Evolutionary conservation across 805 yeast genomes (phyloP), one percentile per base, ranked within the genome.

Genomic region (Saturnispora serradocipensis): DNA sequence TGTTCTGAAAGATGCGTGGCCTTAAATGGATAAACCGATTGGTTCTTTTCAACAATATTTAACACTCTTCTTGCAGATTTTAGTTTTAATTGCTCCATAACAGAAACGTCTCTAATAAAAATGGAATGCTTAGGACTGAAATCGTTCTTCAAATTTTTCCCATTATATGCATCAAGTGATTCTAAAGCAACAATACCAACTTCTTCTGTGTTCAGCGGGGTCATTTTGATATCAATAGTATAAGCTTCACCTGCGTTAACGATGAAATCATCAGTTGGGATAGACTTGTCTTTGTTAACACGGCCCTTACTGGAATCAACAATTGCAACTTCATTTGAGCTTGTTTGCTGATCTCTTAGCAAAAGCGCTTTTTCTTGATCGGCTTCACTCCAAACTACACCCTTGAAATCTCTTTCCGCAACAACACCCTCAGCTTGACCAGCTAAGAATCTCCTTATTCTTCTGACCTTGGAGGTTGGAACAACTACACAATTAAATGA

Each of bases 401-500:
- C 97, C 69, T 91, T 90, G 70, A 86, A 87, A 58, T 88, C 96
- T 63, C 82, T 78, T 72, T 91, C 99, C 38, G 90, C 91, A 57
- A 89, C 93, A 51, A 89, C 73, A 65, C 89, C 93, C 64, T 88
- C 95, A 53, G 90, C 84, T 73, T 93, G 99, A 50, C 99, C 99
- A 39, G 96, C 95, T 63, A 93, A 78, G 62, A 91, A 93, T 64
- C 98, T 80, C 73, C 96, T 80, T 53, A 90, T 77, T 67, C 97
- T 80, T 71, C 99, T 84, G 43, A 93, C 86, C 66, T 88, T 83
- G 22, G 97, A 87, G 0, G 96, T 96, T 30, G 98, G 98, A 36
- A 87, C 88, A 50, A 93, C 88, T 53, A 75, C 74, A 73, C 96
- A 88, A 65, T 85, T 80, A 71, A 82, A 93, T 1, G 84, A 73